Evolutionary conservation across 2,329 filamentous ascomycete species (phyloP), one percentile per base, ranked within the genome.

Genomic region (Exophiala sideris): DNA sequence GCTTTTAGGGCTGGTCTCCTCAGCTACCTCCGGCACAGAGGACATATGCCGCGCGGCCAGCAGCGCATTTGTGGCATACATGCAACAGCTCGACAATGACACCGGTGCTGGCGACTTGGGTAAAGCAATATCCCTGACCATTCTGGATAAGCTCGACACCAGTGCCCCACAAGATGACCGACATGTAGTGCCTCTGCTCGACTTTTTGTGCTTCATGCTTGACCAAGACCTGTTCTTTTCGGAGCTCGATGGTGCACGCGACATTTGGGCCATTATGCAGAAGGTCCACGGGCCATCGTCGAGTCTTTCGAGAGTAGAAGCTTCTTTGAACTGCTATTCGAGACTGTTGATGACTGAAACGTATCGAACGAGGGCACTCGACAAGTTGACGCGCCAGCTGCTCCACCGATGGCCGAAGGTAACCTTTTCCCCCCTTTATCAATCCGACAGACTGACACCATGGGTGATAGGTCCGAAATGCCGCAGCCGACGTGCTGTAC

Each of bases 261-360:
- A 56, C 76, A 72, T 96, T 2, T 89, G 91, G 55, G 75, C 84
- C 5, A 76, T 84, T 34, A 82, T 87, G 3, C 89, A 95, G 65
- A 90, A 86, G 69, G 81, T 88, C 0, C 88, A 91, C 59, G 91
- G 88, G 74, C 92, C 91, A 71, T 88, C 87, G 1, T 84, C 86
- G 16, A 94, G 89, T 67, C 82, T 96, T 40, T 82, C 85, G 47
- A 92, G 94, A 69, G 78, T 97, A 1, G 82, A 89, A 67, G 87
- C 89, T 0, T 89, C 88, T 18, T 75, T 95, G 57, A 87, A 86
- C 64, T 81, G 94, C 10, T 97, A 96, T 70, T 82, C 58, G 21
- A 51, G 48, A 33, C 20, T 64, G 12, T 36, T 60, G 20, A 35
- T 40, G 12, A 48, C 44, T 12, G 44, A 48, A 7, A 34, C n/a